These are phyloP conservation scores for Russula compacta DNA, from an alignment of 768 basidiomycete species.

Conservation along the genomic window DNA sequence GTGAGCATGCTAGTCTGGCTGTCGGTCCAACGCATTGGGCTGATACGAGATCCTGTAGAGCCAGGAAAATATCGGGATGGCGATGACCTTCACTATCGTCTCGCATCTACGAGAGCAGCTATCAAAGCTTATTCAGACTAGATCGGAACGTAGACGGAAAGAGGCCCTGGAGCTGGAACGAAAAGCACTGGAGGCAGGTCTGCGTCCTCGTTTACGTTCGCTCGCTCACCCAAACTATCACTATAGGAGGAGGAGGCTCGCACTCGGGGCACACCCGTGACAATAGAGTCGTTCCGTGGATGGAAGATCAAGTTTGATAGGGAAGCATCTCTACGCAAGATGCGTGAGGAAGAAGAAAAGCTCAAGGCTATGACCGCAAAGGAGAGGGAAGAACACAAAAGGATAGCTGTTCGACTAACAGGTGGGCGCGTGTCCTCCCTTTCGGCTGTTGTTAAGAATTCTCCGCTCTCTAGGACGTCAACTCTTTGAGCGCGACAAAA, in stretches of 20 bases:
- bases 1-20: conserved; percentile 31
- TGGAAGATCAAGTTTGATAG: conserved; percentile 79
- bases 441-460: conserved; percentile 1
- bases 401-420: conserved; percentile 46
- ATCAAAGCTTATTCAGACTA: conserved; percentile 47
- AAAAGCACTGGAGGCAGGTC: conserved; percentile 60
- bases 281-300: conserved; percentile 62
- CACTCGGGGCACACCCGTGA: conserved; percentile 89
- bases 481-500: conserved; percentile 77
- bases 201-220: neutral
- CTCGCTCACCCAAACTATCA: conserved; percentile 5
- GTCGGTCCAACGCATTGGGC: neutral
- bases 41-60: conserved; percentile 37
- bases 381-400: conserved; percentile 80
- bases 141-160: conserved; percentile 45
- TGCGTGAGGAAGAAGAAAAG: conserved; percentile 69
- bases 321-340: conserved; percentile 49
- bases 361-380: conserved; percentile 62
- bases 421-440: conserved; percentile 40
- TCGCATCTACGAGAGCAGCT: conserved; percentile 77
- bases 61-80: conserved; percentile 85
- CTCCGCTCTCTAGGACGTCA: conserved; percentile 60
- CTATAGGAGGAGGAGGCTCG: conserved; percentile 76
- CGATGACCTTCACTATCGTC: conserved; percentile 95
- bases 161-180: conserved; percentile 70